Percentiles rank a stretch among this genome's conserved stretches.
Conservation (phyloP, 1,284 basidiomycete genomes). For the Albatrellus sp. region DNA sequence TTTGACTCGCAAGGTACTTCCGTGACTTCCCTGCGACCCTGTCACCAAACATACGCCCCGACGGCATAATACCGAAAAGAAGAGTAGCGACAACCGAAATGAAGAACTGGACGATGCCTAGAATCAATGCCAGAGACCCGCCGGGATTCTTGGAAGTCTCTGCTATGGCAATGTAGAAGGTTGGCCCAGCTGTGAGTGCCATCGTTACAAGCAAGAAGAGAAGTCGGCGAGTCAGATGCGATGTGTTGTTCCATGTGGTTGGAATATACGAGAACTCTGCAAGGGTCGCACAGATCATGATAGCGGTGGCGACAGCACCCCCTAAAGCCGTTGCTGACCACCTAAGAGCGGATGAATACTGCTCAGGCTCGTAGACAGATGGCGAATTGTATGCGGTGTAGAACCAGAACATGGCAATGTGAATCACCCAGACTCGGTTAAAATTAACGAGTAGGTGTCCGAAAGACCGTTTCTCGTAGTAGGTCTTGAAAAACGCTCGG, state of each 20-base stretch:
- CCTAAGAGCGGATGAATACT: constrained; percentile 56
- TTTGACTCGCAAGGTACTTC: constrained; percentile 92
- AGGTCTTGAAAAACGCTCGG: constrained; percentile 93
- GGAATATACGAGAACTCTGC: constrained; percentile 94
- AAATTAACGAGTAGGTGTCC: constrained; percentile 94
- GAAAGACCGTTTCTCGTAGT: constrained; percentile 90
- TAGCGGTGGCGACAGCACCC: constrained; percentile 79
- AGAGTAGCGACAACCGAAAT: constrained; percentile 74
- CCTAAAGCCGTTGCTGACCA: constrained; percentile 88
- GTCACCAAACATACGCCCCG: constrained; percentile 91
- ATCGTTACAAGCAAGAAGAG: constrained; percentile 79
- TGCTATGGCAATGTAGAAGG: constrained; percentile 78
- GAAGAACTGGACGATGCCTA: constrained; percentile 88
- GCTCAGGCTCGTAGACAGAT: constrained; percentile 50
- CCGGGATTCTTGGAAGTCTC: constrained; percentile 40
- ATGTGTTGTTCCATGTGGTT: constrained; percentile 94
- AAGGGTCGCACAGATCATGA: constrained; percentile 89
- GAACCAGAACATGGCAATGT: constrained; percentile 87
- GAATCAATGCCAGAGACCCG: constrained; percentile 67
- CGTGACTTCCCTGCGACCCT: constrained; percentile 85
- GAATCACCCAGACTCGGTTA: constrained; percentile 95
- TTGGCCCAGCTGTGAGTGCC: constrained; percentile 77
- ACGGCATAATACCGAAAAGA: constrained; percentile 79
- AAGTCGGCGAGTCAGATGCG: constrained; percentile 80
- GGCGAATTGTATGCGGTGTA: constrained; percentile 94